Conservation (phyloP, 1,284 basidiomycete genomes). For the Golubevia pallescens region DNA sequence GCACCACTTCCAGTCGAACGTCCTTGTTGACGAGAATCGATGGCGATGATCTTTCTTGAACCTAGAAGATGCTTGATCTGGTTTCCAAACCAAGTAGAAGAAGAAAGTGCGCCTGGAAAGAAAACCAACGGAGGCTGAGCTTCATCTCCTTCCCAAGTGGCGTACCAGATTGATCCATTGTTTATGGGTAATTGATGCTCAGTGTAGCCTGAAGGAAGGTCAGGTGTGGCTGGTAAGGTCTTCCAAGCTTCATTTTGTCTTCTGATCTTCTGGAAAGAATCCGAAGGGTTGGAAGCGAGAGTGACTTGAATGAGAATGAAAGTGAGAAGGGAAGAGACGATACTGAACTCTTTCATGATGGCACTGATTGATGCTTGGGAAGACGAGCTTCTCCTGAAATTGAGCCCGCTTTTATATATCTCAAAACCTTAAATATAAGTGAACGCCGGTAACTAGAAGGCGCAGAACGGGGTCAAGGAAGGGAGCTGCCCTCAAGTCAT, state of each 20-base stretch:
- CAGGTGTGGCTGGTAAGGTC: background rate
- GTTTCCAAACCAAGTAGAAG: background rate
- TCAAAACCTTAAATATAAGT: too few species aligned
- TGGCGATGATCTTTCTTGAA: background rate
- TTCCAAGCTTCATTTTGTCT: background rate
- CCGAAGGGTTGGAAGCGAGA: too few species aligned
- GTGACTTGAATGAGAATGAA: too few species aligned
- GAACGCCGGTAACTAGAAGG: too few species aligned
- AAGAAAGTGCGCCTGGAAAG: background rate
- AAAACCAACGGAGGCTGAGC: background rate
- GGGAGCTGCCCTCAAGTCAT: too few species aligned
- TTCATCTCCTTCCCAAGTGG: background rate
- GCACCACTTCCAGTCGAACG: background rate
- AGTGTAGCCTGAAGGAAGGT: background rate
- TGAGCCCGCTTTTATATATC: too few species aligned
- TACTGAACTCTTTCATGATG: too few species aligned
- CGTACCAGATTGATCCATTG: background rate
- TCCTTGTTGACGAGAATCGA: background rate
- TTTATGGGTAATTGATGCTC: background rate
- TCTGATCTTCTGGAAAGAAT: too few species aligned
- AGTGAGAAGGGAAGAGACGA: too few species aligned
- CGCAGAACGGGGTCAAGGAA: too few species aligned
- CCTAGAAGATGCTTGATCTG: background rate
- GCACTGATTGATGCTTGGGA: too few species aligned
- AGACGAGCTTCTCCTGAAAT: too few species aligned